These are phyloP conservation scores for Mycena pura DNA, from an alignment of 768 basidiomycete genomes.

Conservation along the genomic window DNA sequence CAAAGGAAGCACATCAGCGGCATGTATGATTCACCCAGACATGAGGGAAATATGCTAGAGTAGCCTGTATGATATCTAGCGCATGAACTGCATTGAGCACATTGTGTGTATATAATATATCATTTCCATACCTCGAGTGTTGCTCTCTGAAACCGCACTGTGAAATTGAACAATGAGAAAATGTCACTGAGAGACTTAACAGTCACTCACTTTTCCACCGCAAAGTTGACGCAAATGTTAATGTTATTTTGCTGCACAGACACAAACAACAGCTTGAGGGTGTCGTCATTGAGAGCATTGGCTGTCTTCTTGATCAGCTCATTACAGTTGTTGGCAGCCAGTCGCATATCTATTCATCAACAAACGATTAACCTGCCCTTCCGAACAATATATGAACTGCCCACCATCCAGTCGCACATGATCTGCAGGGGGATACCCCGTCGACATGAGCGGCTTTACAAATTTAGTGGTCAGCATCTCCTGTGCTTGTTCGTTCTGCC, in stretches of 20 bases:
- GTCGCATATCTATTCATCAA: background rate
- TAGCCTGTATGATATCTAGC: background rate
- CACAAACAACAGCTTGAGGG: background rate
- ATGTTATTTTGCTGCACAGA: constrained; percentile 3
- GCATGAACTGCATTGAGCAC: background rate
- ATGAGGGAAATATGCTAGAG: constrained; percentile 2
- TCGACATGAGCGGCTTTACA: background rate
- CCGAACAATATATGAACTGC: background rate
- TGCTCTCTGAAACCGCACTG: background rate
- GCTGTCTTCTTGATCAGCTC: background rate
- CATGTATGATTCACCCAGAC: background rate
- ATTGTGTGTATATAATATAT: background rate
- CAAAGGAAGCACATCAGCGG: background rate
- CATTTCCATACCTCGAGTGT: background rate
- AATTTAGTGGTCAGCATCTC: background rate
- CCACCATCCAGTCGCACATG: background rate
- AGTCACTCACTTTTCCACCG: background rate
- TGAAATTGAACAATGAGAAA: background rate
- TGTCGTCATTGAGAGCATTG: background rate
- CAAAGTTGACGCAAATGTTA: background rate
- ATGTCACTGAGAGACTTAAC: background rate
- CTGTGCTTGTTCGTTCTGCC: background rate
- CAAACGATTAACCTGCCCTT: background rate
- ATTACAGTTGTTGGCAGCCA: background rate
- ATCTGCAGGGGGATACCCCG: background rate